phyloP scores from a whole-genome alignment of 352 stramenopile genomes.

The Phytopythium oedochilum region DNA sequence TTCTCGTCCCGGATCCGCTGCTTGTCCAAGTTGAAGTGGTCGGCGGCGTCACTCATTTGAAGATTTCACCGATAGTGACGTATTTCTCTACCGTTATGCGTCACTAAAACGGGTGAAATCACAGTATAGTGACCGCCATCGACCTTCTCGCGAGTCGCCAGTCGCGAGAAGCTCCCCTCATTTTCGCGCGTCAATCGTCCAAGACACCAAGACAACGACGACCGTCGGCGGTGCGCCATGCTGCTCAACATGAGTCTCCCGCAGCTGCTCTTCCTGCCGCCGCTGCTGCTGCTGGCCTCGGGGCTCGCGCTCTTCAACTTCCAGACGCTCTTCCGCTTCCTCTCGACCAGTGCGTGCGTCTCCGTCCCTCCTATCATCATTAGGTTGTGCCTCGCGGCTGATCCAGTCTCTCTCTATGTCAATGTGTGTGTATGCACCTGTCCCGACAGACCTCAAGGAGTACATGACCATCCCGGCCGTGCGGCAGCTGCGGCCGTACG shows the following conservation, averaged over 20 bases:
- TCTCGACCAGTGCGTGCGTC: slow-evolving; percentile 50
- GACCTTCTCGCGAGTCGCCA: no score
- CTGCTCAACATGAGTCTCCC: slow-evolving; percentile 42
- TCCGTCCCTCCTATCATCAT: neutral
- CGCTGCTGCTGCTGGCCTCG: slow-evolving; percentile 58
- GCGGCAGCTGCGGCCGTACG: slow-evolving; percentile 47
- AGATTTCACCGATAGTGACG: neutral
- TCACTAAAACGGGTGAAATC: neutral
- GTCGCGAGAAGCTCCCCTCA: no score
- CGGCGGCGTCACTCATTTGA: neutral
- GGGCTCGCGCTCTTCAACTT: slow-evolving; percentile 77
- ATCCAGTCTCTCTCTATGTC: neutral
- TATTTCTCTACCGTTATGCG: neutral
- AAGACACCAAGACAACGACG: no score
- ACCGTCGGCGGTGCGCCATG: slow-evolving; percentile 19
- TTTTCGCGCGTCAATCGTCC: neutral
- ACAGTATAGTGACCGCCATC: no score
- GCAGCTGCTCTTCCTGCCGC: slow-evolving; percentile 69
- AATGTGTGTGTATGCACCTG: neutral
- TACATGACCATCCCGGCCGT: slow-evolving; percentile 72
- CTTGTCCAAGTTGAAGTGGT: slow-evolving; percentile 1
- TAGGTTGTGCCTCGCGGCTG: no score
- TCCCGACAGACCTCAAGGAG: slow-evolving; percentile 47
- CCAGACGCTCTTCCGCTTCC: slow-evolving; percentile 66
- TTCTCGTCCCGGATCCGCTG: no score